Conservation (phyloP, 768 basidiomycete genomes). For the Suillus decipiens region DNA sequence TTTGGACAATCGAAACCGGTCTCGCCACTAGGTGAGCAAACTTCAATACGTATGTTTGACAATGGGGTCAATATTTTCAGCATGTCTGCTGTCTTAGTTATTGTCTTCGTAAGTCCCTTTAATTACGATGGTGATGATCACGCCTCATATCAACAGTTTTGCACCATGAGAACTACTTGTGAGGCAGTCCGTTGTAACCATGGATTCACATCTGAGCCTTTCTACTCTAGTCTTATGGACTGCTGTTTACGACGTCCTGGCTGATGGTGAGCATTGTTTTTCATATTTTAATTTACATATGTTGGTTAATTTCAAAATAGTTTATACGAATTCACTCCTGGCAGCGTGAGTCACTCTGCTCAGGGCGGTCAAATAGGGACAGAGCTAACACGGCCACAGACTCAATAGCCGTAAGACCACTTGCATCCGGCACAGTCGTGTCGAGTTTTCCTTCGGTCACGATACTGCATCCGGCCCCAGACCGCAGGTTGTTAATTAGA, state of each 20-base stretch:
- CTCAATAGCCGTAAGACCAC: background rate
- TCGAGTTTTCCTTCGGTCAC: background rate
- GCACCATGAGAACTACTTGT: background rate
- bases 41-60: background rate
- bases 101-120: conserved; percentile 3
- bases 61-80: background rate
- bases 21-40: conserved; percentile 4
- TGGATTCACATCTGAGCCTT: background rate
- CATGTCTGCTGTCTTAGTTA: conserved; percentile 9
- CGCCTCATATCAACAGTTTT: background rate
- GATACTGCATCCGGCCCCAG: background rate
- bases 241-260: conserved; percentile 9
- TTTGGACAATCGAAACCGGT: conserved; percentile 7
- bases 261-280: conserved; percentile 7
- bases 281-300: background rate
- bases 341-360: background rate
- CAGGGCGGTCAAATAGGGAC: background rate
- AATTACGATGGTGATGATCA: background rate
- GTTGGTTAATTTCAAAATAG: conserved; percentile 1
- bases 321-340: background rate
- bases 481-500: background rate
- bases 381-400: background rate
- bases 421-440: background rate
- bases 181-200: background rate
- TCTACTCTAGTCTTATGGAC: conserved; percentile 9